These are phyloP conservation scores for Alternaria sp. DNA, from an alignment of 2,329 filamentous ascomycete genomes.

Conservation along the genomic window DNA sequence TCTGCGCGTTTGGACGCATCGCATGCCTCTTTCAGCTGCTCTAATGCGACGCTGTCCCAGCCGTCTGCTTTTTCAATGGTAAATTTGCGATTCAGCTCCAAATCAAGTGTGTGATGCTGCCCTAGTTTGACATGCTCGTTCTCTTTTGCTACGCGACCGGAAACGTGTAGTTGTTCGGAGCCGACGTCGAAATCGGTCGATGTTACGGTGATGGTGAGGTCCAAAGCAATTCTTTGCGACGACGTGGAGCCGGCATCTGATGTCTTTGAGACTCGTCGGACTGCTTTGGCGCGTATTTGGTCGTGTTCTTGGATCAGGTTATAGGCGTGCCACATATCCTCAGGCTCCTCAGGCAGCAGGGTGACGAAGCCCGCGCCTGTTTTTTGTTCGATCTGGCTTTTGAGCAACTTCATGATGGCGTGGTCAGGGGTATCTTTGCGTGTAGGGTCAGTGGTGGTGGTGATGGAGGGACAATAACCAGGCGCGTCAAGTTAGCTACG, in stretches of 20 bases:
- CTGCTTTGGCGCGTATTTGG: constrained; percentile 69
- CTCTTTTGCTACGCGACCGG: constrained; percentile 70
- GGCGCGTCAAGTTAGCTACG: neutral
- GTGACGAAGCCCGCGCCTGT: constrained; percentile 71
- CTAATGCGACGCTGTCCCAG: constrained; percentile 89
- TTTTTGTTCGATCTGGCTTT: constrained; percentile 68
- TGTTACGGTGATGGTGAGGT: constrained; percentile 70
- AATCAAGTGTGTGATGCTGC: constrained; percentile 76
- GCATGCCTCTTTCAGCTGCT: constrained; percentile 79
- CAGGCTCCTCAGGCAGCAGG: constrained; percentile 74
- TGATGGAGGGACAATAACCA: neutral
- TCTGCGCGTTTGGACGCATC: constrained; percentile 81
- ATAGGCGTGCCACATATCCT: constrained; percentile 83
- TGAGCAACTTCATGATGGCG: constrained; percentile 69
- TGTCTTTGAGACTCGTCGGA: constrained; percentile 71
- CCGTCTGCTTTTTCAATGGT: constrained; percentile 81
- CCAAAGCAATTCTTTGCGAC: constrained; percentile 70
- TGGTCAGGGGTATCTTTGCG: neutral
- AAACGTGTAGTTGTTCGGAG: constrained; percentile 72
- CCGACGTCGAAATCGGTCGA: constrained; percentile 74
- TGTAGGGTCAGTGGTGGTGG: neutral
- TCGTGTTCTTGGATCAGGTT: constrained; percentile 74
- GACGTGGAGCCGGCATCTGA: constrained; percentile 67
- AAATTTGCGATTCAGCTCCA: constrained; percentile 88
- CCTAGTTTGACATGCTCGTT: constrained; percentile 73